These are phyloP conservation scores for Trichoderma atroviride DNA, from an alignment of 2,329 filamentous ascomycete species.

Conservation along the genomic window DNA sequence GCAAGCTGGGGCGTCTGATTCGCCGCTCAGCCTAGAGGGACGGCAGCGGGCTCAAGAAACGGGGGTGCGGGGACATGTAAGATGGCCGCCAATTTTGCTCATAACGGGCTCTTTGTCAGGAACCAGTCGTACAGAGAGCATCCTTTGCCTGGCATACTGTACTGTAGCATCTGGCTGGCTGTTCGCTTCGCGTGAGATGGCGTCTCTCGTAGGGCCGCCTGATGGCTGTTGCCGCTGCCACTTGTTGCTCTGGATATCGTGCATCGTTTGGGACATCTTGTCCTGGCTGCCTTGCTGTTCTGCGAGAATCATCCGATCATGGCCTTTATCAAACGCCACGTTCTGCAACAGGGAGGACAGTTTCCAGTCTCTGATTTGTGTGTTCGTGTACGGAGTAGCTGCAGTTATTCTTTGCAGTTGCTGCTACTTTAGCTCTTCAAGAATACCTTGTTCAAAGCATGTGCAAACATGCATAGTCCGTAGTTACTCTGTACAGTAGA, in stretches of 20 bases:
- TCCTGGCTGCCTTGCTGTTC: neutral
- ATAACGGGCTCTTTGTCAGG: neutral
- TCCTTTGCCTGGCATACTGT: neutral
- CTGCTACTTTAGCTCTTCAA: neutral
- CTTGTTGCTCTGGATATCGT: neutral
- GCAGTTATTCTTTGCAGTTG: neutral
- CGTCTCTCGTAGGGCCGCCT: neutral
- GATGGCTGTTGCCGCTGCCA: neutral
- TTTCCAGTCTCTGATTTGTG: neutral
- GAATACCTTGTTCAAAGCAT: neutral
- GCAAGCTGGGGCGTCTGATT: conserved; percentile 30
- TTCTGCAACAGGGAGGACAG: neutral
- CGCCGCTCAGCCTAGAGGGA: conserved; percentile 5
- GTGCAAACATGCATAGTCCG: neutral
- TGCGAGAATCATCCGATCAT: neutral
- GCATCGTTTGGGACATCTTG: neutral
- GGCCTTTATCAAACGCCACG: neutral
- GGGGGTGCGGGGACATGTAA: neutral
- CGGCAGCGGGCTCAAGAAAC: conserved; percentile 8
- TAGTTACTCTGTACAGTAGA: neutral
- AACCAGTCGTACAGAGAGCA: neutral
- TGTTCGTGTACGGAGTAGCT: neutral
- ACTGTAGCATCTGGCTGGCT: neutral
- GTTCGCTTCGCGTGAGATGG: neutral
- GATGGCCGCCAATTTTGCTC: neutral